Evolutionary conservation across 1,284 basidiomycete species (phyloP).

Genomic region (Wallemia hederae): DNA sequence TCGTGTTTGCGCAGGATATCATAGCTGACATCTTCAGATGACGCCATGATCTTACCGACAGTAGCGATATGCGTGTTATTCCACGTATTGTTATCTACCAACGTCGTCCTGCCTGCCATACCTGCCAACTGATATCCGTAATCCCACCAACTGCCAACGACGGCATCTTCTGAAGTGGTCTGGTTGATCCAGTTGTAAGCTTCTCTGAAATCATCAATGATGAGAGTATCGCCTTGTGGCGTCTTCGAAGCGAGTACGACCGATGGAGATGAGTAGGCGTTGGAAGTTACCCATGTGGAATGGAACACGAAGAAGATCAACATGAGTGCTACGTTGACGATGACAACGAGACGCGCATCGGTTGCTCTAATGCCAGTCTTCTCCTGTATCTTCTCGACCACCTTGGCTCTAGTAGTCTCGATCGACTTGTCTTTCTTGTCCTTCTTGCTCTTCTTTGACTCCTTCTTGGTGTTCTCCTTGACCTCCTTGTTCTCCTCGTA

Average conservation of each 20-base stretch:
- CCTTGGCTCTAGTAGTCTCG: conserved; percentile 17
- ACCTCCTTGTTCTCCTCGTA: neutral
- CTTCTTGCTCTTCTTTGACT: conserved; percentile 3
- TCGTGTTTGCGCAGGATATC: conserved; percentile 91
- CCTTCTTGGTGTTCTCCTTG: neutral
- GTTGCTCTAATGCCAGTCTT: conserved; percentile 13
- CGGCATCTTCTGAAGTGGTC: conserved; percentile 71
- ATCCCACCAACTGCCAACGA: conserved; percentile 99
- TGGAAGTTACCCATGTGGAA: conserved; percentile 87
- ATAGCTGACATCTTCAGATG: conserved; percentile 75
- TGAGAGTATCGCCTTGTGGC: conserved; percentile 62
- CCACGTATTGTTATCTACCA: conserved; percentile 99
- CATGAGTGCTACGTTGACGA: conserved; percentile 47
- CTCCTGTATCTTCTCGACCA: conserved; percentile 24
- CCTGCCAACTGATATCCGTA: conserved; percentile 98
- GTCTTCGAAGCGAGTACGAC: conserved; percentile 65
- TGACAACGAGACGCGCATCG: conserved; percentile 48
- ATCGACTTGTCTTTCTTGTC: conserved; percentile 6
- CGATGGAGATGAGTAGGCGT: conserved; percentile 88
- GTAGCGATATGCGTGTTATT: conserved; percentile 72
- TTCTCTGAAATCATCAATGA: conserved; percentile 98
- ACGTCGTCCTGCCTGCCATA: conserved; percentile 85
- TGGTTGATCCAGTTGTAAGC: conserved; percentile 98
- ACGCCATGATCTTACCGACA: conserved; percentile 91
- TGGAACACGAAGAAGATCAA: conserved; percentile 74